Evolutionary conservation across 179 eudicot genomes (phyloP).

Genomic region (Spergularia azorica): DNA sequence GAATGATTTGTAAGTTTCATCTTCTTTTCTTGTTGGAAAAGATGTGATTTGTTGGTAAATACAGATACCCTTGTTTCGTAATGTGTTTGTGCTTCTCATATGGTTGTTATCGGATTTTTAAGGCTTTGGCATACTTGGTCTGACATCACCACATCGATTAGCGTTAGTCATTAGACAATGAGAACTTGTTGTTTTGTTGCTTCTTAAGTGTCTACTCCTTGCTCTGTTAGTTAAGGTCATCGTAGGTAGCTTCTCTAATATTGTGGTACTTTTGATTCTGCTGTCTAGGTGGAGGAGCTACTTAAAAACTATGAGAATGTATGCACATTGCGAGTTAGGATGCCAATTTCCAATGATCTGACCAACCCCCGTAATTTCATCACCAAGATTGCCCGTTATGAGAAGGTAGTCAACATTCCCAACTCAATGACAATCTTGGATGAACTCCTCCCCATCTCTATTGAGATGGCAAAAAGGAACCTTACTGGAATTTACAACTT

Average conservation of each 20-base stretch:
- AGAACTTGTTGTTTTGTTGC: neutral
- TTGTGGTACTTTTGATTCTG: neutral
- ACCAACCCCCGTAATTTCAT: slow-evolving; percentile 59
- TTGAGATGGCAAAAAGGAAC: slow-evolving; percentile 64
- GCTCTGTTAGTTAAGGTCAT: neutral
- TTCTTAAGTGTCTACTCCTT: neutral
- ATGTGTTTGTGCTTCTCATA: too few species aligned
- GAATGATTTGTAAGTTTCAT: neutral
- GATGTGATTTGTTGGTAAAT: neutral
- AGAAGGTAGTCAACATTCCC: slow-evolving; percentile 62
- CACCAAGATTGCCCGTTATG: slow-evolving; percentile 55
- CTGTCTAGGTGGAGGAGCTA: slow-evolving; percentile 49
- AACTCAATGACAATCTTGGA: slow-evolving; percentile 63
- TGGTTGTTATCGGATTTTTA: too few species aligned
- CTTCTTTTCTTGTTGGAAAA: neutral
- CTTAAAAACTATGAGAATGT: slow-evolving; percentile 58
- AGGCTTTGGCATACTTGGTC: too few species aligned
- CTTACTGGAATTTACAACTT: slow-evolving; percentile 66
- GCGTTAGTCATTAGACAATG: neutral
- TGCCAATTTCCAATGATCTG: slow-evolving; percentile 61
- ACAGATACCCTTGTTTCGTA: too few species aligned
- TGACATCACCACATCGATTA: too few species aligned
- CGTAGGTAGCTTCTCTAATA: neutral
- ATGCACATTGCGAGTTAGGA: slow-evolving; percentile 56
- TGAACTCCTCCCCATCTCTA: slow-evolving; percentile 61